Percentiles rank a stretch among this genome's conserved stretches.
phyloP scores from a whole-genome alignment of 441 rosid genomes.

The Erysimum cheiri region DNA sequence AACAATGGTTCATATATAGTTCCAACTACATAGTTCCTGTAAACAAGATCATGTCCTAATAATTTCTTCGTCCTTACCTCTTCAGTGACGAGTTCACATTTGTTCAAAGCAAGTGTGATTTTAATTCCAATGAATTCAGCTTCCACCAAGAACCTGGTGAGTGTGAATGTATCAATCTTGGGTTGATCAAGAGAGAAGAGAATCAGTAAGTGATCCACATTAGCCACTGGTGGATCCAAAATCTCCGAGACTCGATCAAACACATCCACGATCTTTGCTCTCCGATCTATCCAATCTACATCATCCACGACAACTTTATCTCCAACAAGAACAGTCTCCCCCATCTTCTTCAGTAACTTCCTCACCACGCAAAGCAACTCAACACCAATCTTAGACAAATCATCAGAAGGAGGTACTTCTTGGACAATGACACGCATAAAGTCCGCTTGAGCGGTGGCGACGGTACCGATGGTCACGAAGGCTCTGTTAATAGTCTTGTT shows the following conservation, averaged over 20 bases:
- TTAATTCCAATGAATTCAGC: slow-evolving; percentile 85
- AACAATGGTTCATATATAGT: slow-evolving; percentile 74
- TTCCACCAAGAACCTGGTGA: slow-evolving; percentile 84
- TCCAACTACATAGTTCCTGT: slow-evolving; percentile 65
- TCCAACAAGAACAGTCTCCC: slow-evolving; percentile 80
- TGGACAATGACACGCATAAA: slow-evolving; percentile 87
- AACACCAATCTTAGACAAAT: slow-evolving; percentile 43
- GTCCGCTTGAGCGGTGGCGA: slow-evolving; percentile 85
- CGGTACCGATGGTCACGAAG: slow-evolving; percentile 73
- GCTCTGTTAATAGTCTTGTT: slow-evolving; percentile 66
- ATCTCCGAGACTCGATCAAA: slow-evolving; percentile 64
- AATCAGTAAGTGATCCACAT: slow-evolving; percentile 79
- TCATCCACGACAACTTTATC: slow-evolving; percentile 77
- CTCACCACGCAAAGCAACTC: slow-evolving; percentile 88
- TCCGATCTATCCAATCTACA: slow-evolving; percentile 82
- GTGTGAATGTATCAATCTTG: slow-evolving; percentile 62
- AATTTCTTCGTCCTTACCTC: slow-evolving; percentile 50
- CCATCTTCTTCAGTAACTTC: slow-evolving; percentile 83
- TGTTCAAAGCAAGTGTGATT: slow-evolving; percentile 76
- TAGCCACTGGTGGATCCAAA: slow-evolving; percentile 84
- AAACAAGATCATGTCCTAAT: slow-evolving; percentile 28
- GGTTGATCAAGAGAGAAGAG: slow-evolving; percentile 87
- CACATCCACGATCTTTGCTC: slow-evolving; percentile 82
- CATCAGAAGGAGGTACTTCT: slow-evolving; percentile 12
- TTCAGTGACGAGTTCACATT: slow-evolving; percentile 64